phyloP scores from a whole-genome alignment of 768 basidiomycete genomes.

The Leccinum aurantiacum region DNA sequence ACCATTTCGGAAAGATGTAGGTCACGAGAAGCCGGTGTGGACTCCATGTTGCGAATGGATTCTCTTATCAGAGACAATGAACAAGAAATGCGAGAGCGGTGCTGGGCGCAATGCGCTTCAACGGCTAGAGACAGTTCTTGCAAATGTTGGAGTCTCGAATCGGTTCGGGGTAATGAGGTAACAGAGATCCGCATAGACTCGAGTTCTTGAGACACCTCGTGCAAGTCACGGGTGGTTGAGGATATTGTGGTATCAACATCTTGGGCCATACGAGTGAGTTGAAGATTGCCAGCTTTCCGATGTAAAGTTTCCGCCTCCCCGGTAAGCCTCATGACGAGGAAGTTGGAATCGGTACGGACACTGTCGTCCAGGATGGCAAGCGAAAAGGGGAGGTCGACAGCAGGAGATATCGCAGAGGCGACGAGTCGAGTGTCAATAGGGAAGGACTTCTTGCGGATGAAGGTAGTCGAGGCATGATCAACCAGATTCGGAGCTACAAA shows the following conservation, averaged over 20 bases:
- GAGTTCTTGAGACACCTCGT: constrained; percentile 41
- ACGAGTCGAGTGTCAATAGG: constrained; percentile 37
- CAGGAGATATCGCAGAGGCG: constrained; percentile 30
- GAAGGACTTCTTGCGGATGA: constrained; percentile 37
- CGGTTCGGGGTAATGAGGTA: constrained; percentile 25
- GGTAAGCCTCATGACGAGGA: constrained; percentile 61
- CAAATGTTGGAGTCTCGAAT: constrained; percentile 38
- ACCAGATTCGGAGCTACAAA: constrained; percentile 47
- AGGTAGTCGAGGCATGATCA: constrained; percentile 15
- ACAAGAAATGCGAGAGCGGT: constrained; percentile 41
- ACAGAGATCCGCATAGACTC: constrained; percentile 38
- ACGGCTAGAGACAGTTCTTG: constrained; percentile 36
- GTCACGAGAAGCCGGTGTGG: constrained; percentile 43
- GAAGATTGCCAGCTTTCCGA: constrained; percentile 48
- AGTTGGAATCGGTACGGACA: constrained; percentile 69
- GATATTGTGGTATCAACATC: constrained; percentile 47
- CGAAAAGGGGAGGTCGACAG: constrained; percentile 54
- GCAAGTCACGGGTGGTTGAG: constrained; percentile 39
- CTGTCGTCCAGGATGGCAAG: constrained; percentile 57
- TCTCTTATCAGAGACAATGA: constrained; percentile 57
- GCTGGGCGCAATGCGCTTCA: constrained; percentile 34
- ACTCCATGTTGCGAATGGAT: constrained; percentile 56
- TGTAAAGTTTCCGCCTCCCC: constrained; percentile 53
- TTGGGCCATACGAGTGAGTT: constrained; percentile 53
- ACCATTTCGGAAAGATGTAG: constrained; percentile 46